phyloP scores from a whole-genome alignment of 129 eudicot genomes.

The Logfia minima region DNA sequence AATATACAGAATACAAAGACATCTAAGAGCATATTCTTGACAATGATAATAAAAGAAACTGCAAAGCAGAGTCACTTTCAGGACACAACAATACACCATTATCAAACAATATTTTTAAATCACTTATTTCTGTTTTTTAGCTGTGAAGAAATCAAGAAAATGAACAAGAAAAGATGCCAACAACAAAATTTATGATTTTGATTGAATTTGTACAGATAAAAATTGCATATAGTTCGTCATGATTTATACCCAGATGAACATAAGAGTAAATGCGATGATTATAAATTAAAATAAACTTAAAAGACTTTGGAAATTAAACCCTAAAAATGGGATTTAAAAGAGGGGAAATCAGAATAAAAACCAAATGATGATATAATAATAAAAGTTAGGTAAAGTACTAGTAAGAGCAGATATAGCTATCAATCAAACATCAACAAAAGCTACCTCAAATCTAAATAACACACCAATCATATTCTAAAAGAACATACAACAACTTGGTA shows the following conservation, averaged over 20 bases:
- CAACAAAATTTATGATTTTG: conserved; percentile 18
- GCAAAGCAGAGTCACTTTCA: conserved; percentile 34
- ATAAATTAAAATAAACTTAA: not conserved
- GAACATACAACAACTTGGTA: conserved; percentile 26
- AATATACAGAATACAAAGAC: conserved; percentile 23
- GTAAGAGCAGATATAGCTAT: conserved; percentile 36
- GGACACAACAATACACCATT: conserved; percentile 25
- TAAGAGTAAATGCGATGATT: not conserved
- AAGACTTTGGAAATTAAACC: conserved; percentile 35
- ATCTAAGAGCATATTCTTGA: conserved; percentile 31
- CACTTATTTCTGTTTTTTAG: conserved; percentile 13
- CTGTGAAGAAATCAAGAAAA: conserved; percentile 41
- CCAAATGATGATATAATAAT: conserved; percentile 35
- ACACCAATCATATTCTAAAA: conserved; percentile 20
- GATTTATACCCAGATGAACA: not conserved
- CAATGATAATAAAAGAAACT: conserved; percentile 35
- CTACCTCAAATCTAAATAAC: conserved; percentile 33
- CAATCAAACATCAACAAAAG: conserved; percentile 51
- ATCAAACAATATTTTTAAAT: not conserved
- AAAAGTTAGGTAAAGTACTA: conserved; percentile 38
- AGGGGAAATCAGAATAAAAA: conserved; percentile 23
- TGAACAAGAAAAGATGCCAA: conserved; percentile 36
- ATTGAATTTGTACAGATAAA: not conserved
- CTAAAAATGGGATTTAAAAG: conserved; percentile 26
- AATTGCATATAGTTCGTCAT: not conserved